A percentile compares a stretch with the other conserved stretches of the same genome.
Conservation (phyloP, 2,329 filamentous ascomycete genomes). For the Penicillium rolfsii region DNA sequence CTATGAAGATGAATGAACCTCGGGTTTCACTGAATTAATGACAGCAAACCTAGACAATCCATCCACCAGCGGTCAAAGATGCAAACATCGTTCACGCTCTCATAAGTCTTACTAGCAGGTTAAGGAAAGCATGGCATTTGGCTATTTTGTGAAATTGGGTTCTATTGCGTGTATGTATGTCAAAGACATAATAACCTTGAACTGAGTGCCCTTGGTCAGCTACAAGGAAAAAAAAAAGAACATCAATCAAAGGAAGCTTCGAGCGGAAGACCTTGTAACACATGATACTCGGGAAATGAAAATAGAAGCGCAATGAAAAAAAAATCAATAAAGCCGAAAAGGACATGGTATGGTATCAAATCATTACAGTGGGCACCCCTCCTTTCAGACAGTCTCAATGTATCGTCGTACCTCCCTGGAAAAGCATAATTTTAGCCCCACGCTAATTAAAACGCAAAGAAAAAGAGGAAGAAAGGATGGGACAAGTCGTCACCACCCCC, state of each 20-base stretch:
- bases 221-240: neutral
- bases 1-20: neutral
- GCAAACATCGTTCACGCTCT: neutral
- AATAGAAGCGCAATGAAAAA: neutral
- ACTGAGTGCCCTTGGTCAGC: neutral
- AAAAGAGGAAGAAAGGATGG: neutral
- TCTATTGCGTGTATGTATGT: neutral
- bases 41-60: neutral
- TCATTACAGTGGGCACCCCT: neutral
- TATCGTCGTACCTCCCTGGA: conserved; percentile 75
- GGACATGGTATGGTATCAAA: conserved; percentile 6
- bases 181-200: neutral
- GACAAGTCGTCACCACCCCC: neutral
- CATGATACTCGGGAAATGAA: neutral
- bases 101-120: neutral
- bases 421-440: neutral
- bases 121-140: neutral
- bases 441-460: neutral
- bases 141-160: neutral
- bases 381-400: conserved; percentile 70
- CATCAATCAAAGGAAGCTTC: neutral
- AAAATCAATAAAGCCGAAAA: neutral
- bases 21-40: neutral
- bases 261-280: neutral
- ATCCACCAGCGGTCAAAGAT: neutral